Evolutionary conservation across 1,139 yeast genomes (phyloP), one percentile per base, ranked within the genome.

Genomic region (Hyphopichia fennica): DNA sequence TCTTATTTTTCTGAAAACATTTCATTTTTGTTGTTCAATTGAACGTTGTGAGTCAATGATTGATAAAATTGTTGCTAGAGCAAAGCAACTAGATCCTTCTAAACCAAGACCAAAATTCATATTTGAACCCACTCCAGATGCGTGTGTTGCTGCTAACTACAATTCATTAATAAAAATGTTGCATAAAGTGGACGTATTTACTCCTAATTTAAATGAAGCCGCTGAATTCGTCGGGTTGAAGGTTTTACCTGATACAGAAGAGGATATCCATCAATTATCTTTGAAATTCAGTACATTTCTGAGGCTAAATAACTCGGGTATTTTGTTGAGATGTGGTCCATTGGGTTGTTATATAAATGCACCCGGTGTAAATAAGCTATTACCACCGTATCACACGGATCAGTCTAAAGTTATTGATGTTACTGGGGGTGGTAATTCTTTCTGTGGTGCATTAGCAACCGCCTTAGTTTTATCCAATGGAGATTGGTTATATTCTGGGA

Each of bases 391-490:
- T 57, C 96, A 88, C 56, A 63, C 61, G 36, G 68, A 61, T 45
- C 77, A 69, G 45, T 49, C 53, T 2, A 62, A 64, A 29, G 93
- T 90, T 1, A 65, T 81, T 2, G 98, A 91, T 59, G 96, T 96
- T 0, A 91, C 97, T 0, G 98, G 98, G 0, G 96, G 96, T 3
- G 98, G 98, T 0, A 91, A 91, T 58, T 74, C 95, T 0, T 90
- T 85, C 60, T 79, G 93, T 45, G 97, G 97, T 1, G 96, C 85
- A 0, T 81, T 87, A 53, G 75, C 84, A 11, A 69, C 84, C 5
- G 95, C 84, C 0, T 79, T 75, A 47, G 63, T 67, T 1, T 56
- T 82, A 35, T 67, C 77, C 27, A 46, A 54, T 1, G 69, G 75
- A 0, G 78, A 85, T 56, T 68, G 86, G 68, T 55, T 62, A 0